These are phyloP conservation scores for Barnettozyma californica DNA, from an alignment of 805 yeast species.

Conservation along the genomic window DNA sequence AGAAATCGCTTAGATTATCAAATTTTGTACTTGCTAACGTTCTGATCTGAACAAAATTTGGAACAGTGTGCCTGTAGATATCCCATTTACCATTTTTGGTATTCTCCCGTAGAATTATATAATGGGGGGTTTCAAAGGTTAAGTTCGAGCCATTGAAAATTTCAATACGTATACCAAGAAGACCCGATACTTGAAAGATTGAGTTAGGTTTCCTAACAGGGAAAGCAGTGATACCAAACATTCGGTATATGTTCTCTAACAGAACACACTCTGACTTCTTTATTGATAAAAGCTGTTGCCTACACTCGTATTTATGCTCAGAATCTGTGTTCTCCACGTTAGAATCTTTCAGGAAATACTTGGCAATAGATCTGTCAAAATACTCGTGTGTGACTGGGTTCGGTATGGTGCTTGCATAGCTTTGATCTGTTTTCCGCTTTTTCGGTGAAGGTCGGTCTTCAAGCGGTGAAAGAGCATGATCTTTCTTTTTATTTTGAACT, in stretches of 20 bases:
- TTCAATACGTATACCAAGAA: slow-evolving; percentile 37
- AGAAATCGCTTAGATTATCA: slow-evolving; percentile 15
- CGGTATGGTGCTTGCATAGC: slow-evolving; percentile 17
- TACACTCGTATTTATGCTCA: background rate
- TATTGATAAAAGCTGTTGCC: background rate
- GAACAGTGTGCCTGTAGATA: slow-evolving; percentile 34
- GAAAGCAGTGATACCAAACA: slow-evolving; percentile 36
- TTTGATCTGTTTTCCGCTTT: slow-evolving; percentile 7
- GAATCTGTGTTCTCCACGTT: background rate
- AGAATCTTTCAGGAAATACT: slow-evolving; percentile 12
- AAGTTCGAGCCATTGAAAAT: slow-evolving; percentile 26
- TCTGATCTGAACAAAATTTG: slow-evolving; percentile 21
- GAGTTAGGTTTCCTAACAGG: slow-evolving; percentile 34
- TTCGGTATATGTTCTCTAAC: slow-evolving; percentile 31
- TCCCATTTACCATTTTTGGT: slow-evolving; percentile 27
- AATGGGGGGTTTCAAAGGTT: slow-evolving; percentile 31
- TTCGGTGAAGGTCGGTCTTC: slow-evolving; percentile 2
- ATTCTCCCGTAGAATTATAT: slow-evolving; percentile 29
- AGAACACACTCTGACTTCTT: slow-evolving; percentile 18
- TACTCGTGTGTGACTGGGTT: slow-evolving; percentile 24
- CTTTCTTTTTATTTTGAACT: background rate
- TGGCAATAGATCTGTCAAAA: slow-evolving; percentile 22
- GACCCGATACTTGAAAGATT: slow-evolving; percentile 10
- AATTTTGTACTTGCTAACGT: slow-evolving; percentile 13
- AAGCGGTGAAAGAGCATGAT: background rate